phyloP scores from a whole-genome alignment of 352 stramenopile species.

The Phytopythium delawarense region DNA sequence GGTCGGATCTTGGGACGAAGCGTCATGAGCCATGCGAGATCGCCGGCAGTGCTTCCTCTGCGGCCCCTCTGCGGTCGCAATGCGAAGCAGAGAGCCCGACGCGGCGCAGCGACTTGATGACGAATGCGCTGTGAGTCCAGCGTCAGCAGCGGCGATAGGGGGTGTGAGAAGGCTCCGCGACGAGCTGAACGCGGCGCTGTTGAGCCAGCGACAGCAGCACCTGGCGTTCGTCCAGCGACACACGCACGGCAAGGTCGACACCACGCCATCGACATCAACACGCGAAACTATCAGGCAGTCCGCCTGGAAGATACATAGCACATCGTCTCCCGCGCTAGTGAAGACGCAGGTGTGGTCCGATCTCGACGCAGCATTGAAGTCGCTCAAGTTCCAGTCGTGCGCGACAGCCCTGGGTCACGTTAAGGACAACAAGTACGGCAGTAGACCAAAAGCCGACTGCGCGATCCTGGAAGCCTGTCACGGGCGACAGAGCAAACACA shows the following conservation, averaged over 20 bases:
- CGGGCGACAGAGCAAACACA: not conserved
- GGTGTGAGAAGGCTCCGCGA: not conserved
- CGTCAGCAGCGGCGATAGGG: not conserved
- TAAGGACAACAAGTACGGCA: not conserved
- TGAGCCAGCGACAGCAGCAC: not conserved
- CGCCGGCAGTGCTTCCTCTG: too few relatives aligned
- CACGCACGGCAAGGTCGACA: not conserved
- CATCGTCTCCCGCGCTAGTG: not conserved
- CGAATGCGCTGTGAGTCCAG: not conserved
- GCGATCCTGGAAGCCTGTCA: fast-evolving
- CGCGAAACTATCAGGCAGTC: not conserved
- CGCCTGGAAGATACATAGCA: not conserved
- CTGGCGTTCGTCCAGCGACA: not conserved
- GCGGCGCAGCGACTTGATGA: not conserved
- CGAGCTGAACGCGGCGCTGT: constrained; percentile 1
- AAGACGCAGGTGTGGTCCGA: constrained; percentile 1
- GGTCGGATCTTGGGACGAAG: too few relatives aligned
- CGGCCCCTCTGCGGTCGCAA: not conserved
- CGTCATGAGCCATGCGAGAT: too few relatives aligned
- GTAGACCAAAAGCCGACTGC: not conserved
- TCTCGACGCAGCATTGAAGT: not conserved
- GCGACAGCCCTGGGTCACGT: not conserved
- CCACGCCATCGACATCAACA: not conserved
- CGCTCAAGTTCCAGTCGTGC: constrained; percentile 2
- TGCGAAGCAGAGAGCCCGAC: not conserved